These are phyloP conservation scores for Microthlaspi erraticum DNA, from an alignment of 345 rosid species.

Conservation along the genomic window DNA sequence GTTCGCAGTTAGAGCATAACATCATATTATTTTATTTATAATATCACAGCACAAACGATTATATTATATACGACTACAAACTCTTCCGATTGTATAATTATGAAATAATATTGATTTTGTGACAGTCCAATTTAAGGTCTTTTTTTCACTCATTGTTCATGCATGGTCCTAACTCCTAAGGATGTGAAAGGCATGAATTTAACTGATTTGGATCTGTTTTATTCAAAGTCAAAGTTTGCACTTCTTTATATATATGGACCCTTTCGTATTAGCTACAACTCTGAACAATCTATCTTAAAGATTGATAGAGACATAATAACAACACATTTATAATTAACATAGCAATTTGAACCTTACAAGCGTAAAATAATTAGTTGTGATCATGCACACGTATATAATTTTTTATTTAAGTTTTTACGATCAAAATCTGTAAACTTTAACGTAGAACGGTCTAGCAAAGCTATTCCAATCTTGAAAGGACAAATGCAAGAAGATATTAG, in stretches of 20 bases:
- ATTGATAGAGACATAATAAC: constrained; percentile 26
- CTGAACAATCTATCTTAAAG: constrained; percentile 18
- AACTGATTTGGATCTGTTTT: constrained; percentile 14
- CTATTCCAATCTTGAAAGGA: constrained; percentile 44
- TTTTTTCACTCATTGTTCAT: constrained; percentile 17
- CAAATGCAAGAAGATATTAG: constrained; percentile 27
- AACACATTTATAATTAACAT: constrained; percentile 11
- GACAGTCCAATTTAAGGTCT: neutral
- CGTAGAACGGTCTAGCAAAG: constrained; percentile 34
- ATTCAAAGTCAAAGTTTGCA: constrained; percentile 33
- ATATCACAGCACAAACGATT: no score
- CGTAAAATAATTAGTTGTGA: neutral
- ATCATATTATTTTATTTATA: no score
- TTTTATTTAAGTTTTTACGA: neutral
- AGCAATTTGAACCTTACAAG: constrained; percentile 14
- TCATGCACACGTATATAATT: neutral
- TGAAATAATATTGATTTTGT: constrained; percentile 2
- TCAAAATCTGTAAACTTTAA: constrained; percentile 29
- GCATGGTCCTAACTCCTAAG: constrained; percentile 19
- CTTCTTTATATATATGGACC: constrained; percentile 28
- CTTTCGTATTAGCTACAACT: constrained; percentile 14
- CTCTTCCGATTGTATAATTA: neutral
- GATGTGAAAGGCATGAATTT: constrained; percentile 19
- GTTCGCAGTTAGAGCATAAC: no score
- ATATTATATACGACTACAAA: neutral